Evolutionary conservation across 1,284 basidiomycete species (phyloP), one percentile per base, ranked within the genome.

Genomic region (Paramarasmius palmivorus): DNA sequence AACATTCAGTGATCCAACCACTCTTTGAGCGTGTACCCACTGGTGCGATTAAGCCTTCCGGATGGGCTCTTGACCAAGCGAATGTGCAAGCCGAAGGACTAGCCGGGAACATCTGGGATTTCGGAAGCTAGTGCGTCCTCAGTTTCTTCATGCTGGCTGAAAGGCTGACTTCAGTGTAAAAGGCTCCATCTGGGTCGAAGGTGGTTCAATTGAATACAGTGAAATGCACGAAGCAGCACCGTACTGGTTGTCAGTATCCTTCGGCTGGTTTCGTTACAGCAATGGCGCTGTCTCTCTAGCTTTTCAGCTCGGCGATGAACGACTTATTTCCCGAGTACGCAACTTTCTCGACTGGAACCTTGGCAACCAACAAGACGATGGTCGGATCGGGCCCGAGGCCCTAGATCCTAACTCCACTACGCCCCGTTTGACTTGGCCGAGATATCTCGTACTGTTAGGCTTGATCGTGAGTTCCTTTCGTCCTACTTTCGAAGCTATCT

Each of bases 201-300:
- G 70, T 6, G 72, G 73, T 17, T 70, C 68, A 1, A 68, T 74
- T 36, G 72, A 75, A 55, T 75, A 75, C 49, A 72, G 70, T 15
- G 66, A 70, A 12, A 74, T 75, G 72, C 72, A 74, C 45, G 73
- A 75, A 55, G 61, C 70, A 32, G 70, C 70, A 12, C 71, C 72
- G 8, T 74, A 74, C 52, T 75, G 73, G 72, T 75, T 74, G 72
- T 74, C 59, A 52, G 73, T 67, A 35, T 40, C n/a, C n/a, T n/a
- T 4, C 17, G 46, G 2, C 41, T 12, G 29, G 20, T 25, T 20
- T 26, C 22, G 4, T 53, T 7, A 20, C 35, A 73, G 73, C 53
- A 73, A 73, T 52, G 69, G 64, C 23, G 68, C 71, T 61, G 71
- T 74, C 29, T 64, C 72, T 0, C 63, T 74, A 12, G 71, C 72